Evolutionary conservation across 768 basidiomycete genomes (phyloP).

Genomic region (Steccherinum ochraceum): DNA sequence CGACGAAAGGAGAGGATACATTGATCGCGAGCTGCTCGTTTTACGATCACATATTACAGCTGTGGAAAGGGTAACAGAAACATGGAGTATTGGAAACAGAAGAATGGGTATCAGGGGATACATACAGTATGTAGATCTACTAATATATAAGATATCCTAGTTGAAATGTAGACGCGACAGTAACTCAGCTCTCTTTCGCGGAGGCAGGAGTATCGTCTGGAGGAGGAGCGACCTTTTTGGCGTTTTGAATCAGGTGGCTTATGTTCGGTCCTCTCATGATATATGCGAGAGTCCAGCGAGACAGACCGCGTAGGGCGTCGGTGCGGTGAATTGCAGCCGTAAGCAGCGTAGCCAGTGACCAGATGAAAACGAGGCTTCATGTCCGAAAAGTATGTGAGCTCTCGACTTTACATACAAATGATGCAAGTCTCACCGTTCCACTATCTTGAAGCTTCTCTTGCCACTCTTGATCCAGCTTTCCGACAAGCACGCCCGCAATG

Average conservation of each 20-base stretch:
- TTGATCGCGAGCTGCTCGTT: constrained; percentile 89
- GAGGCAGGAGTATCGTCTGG: too few relatives aligned
- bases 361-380: constrained; percentile 47
- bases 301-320: constrained; percentile 63
- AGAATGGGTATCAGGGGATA: neutral
- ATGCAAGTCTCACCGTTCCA: constrained; percentile 46
- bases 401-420: neutral
- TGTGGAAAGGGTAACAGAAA: constrained; percentile 63
- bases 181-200: too few relatives aligned
- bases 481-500: constrained; percentile 58
- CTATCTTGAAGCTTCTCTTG: constrained; percentile 30
- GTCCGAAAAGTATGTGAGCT: constrained; percentile 1
- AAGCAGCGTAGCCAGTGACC: constrained; percentile 61
- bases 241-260: too few relatives aligned
- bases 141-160: too few relatives aligned
- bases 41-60: constrained; percentile 80
- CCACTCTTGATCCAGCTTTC: constrained; percentile 43
- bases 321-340: constrained; percentile 59
- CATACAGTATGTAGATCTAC: neutral
- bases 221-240: too few relatives aligned
- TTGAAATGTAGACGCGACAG: too few relatives aligned
- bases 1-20: constrained; percentile 30
- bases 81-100: neutral
- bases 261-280: constrained; percentile 56
- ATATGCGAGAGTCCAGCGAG: constrained; percentile 66